Base-by-base conservation (phyloP, 2,329 filamentous ascomycete genomes). In the Eutypa lata region DNA sequence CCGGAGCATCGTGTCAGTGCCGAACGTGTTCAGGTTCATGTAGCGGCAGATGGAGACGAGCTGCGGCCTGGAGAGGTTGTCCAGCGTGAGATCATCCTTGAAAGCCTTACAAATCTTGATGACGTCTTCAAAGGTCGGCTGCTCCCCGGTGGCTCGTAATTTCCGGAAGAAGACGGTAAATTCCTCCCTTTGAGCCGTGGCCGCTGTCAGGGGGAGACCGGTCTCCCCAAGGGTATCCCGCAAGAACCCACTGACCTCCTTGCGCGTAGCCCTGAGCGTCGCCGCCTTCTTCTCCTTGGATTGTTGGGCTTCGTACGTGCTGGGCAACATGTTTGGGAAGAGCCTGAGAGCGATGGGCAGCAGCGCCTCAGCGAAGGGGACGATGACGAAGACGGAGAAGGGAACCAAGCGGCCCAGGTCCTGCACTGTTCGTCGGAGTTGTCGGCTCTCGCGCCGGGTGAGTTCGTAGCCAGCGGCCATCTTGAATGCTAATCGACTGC, bases 21-120 rank as follows among this genome's bases (percentile, higher is more conserved):
- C 94, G 65, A 97, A 97, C 0, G 91, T 93, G 76, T 93, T 94
- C 52, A 99, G 83, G 74, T 95, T 97, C 87, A 99, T 92, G 78
- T 99, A 99, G 56, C 90, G 88, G 80, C 94, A 97, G 82, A 97
- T 99, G 52, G 89, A 96, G 28, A 99, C 93, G 49, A 99, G 79
- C 74, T 99, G 94, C 16, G 94, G 94, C 57, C 94, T 84, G 18
- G 92, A 97, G 60, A 99, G 77, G 74, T 99, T 99, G 83, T 99
- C 94, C 31, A 99, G 81, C 0, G 94, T 99, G 65, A 99, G 71
- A 71, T 99, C 94, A 69, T 99, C 94, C 72, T 94, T 95, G 84
- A 99, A 99, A 59, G 96, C 89, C 80, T 97, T 95, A 85, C 94
- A 97, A 58, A 99, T 93, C 75, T 94, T 96, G 79, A 99, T 96